phyloP scores from a whole-genome alignment of 2,329 filamentous ascomycete genomes.

The Domatiomyces catenatus region DNA sequence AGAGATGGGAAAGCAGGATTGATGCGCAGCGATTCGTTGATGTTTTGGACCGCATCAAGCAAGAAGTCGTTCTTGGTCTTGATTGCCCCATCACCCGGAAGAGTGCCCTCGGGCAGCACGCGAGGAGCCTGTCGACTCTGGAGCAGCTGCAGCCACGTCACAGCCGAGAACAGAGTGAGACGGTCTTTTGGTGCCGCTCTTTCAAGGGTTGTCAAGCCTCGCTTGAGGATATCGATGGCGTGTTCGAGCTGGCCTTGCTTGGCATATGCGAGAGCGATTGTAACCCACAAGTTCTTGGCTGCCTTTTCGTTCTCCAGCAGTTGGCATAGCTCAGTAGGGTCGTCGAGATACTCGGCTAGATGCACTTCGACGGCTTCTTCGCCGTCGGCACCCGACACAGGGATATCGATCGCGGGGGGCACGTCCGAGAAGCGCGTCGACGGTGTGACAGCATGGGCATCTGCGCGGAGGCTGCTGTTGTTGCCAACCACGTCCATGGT shows the following conservation, averaged over 20 bases:
- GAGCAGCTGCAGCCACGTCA: constrained; percentile 83
- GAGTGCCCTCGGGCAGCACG: constrained; percentile 47
- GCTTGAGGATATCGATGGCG: constrained; percentile 53
- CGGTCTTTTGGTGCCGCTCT: constrained; percentile 63
- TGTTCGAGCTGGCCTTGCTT: constrained; percentile 90
- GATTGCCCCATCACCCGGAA: constrained; percentile 44
- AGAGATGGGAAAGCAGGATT: constrained; percentile 86
- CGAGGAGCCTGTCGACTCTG: constrained; percentile 71
- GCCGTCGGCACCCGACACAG: constrained; percentile 45
- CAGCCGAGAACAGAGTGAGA: constrained; percentile 51
- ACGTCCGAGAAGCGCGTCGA: constrained; percentile 43
- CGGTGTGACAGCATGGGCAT: constrained; percentile 5
- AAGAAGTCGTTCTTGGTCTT: constrained; percentile 91
- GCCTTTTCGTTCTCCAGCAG: constrained; percentile 89
- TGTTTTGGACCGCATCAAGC: constrained; percentile 70
- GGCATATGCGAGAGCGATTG: constrained; percentile 89
- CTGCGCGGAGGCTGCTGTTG: neutral
- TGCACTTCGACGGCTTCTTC: constrained; percentile 77
- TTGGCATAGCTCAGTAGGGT: constrained; percentile 86
- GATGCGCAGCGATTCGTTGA: constrained; percentile 91
- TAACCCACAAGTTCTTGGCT: constrained; percentile 89
- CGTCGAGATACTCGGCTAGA: constrained; percentile 77
- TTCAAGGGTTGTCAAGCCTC: constrained; percentile 57
- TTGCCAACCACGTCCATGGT: neutral
- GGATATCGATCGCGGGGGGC: constrained; percentile 48